Evolutionary conservation across 208 protist genomes (phyloP).

Genomic region (Leishmania mexicana): DNA sequence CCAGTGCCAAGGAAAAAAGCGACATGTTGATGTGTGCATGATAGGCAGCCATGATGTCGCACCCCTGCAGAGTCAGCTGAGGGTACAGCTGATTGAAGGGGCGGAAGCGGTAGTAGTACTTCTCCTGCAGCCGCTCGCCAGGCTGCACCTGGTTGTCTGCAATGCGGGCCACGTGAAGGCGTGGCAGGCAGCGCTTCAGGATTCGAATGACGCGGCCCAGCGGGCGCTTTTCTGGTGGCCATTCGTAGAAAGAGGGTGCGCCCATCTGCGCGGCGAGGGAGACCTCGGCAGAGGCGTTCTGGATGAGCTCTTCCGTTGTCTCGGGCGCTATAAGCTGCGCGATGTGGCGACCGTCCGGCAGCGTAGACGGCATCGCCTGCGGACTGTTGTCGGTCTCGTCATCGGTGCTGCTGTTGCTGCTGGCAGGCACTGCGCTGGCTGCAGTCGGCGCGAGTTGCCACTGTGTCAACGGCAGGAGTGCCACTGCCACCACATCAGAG

Average conservation of each 20-base stretch:
- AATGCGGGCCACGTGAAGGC: slow-evolving; percentile 47
- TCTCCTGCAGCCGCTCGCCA: slow-evolving; percentile 30
- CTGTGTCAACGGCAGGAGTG: slow-evolving; percentile 34
- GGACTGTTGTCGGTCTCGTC: slow-evolving; percentile 6
- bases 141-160: slow-evolving; percentile 38
- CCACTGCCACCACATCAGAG: slow-evolving; percentile 76
- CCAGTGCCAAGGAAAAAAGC: slow-evolving; percentile 54
- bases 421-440: no score
- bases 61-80: slow-evolving; percentile 61
- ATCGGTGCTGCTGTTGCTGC: not conserved
- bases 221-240: slow-evolving; percentile 30
- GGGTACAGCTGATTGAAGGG: slow-evolving; percentile 62
- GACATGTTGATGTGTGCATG: slow-evolving; percentile 38
- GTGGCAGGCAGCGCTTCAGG: slow-evolving; percentile 43
- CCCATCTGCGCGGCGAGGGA: slow-evolving; percentile 33
- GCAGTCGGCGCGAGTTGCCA: slow-evolving; percentile 1
- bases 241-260: slow-evolving; percentile 33
- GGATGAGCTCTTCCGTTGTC: not conserved
- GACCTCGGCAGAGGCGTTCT: slow-evolving; percentile 24
- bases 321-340: slow-evolving; percentile 39
- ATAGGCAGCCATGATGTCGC: slow-evolving; percentile 50
- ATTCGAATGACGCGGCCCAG: slow-evolving; percentile 50
- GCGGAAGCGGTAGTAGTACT: slow-evolving; percentile 72
- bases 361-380: slow-evolving; percentile 27
- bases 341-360: slow-evolving; percentile 61